Evolutionary conservation across 441 rosid species (phyloP).

Genomic region (Macaranga tanarius): DNA sequence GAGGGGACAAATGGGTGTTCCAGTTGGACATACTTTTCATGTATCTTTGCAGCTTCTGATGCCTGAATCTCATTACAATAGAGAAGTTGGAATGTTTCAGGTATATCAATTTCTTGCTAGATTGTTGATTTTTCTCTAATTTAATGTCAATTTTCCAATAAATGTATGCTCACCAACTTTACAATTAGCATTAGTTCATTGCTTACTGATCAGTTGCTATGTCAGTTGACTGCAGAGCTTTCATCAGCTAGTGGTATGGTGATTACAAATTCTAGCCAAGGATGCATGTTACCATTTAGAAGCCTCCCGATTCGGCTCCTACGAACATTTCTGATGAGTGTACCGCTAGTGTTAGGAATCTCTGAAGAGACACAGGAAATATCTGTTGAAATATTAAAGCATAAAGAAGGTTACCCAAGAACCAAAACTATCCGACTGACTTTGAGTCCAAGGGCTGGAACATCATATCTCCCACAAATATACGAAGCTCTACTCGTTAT

Average conservation of each 20-base stretch:
- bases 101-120: conserved; percentile 27
- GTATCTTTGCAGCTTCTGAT: conserved; percentile 56
- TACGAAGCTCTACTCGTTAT: conserved; percentile 56
- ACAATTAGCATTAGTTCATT: not conserved
- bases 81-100: conserved; percentile 69
- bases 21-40: conserved; percentile 56
- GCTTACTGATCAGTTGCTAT: not conserved
- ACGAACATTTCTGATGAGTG: conserved; percentile 47
- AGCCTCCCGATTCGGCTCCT: conserved; percentile 61
- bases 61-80: conserved; percentile 77
- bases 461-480: conserved; percentile 53
- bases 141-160: not conserved
- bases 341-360: conserved; percentile 60
- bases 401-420: conserved; percentile 58
- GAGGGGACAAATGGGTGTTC: conserved; percentile 34
- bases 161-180: no score
- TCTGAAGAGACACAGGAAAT: conserved; percentile 65
- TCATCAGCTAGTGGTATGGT: conserved; percentile 45
- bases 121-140: not conserved
- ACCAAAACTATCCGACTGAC: conserved; percentile 50
- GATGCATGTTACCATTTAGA: conserved; percentile 64
- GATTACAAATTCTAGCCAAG: conserved; percentile 58
- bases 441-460: conserved; percentile 62
- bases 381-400: conserved; percentile 38
- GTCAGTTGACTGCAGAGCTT: conserved; percentile 65